Conservation (phyloP, 805 yeast species). For the Myxozyma sirexii region DNA sequence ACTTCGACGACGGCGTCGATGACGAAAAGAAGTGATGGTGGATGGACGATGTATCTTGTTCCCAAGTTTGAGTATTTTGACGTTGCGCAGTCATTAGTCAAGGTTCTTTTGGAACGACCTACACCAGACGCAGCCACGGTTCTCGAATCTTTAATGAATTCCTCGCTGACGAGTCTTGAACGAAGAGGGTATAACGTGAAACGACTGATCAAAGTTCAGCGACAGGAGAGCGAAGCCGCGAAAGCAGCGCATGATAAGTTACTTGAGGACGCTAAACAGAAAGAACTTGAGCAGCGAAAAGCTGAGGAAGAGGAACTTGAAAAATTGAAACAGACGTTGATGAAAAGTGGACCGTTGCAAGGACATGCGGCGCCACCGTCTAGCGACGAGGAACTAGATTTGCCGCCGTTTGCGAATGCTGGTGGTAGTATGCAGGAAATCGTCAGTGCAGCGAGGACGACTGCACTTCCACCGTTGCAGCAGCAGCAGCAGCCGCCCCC, state of each 20-base stretch:
- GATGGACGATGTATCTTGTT: conserved; percentile 34
- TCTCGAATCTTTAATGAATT: conserved; percentile 43
- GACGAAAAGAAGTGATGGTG: conserved; percentile 12
- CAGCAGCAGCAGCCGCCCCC: background rate
- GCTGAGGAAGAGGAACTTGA: conserved; percentile 23
- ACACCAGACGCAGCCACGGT: conserved; percentile 46
- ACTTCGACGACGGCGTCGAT: conserved; percentile 36
- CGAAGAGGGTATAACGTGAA: conserved; percentile 46
- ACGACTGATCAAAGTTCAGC: conserved; percentile 38
- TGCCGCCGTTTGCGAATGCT: conserved; percentile 18
- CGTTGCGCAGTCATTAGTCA: conserved; percentile 42
- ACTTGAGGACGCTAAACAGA: conserved; percentile 27
- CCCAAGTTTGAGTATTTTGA: conserved; percentile 45
- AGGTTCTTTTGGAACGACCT: conserved; percentile 39
- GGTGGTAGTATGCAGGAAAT: background rate
- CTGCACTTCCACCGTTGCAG: background rate
- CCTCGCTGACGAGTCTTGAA: conserved; percentile 40
- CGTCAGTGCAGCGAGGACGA: background rate
- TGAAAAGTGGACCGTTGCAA: conserved; percentile 4
- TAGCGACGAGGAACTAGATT: conserved; percentile 16
- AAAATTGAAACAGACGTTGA: conserved; percentile 6
- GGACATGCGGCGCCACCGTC: background rate
- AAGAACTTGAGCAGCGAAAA: conserved; percentile 14
- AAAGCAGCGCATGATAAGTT: conserved; percentile 14
- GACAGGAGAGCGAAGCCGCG: conserved; percentile 32